A percentile compares a stretch with the other conserved stretches of the same genome.
phyloP scores from a whole-genome alignment of 2,329 filamentous ascomycete genomes.

The Cladophialophora immunda region DNA sequence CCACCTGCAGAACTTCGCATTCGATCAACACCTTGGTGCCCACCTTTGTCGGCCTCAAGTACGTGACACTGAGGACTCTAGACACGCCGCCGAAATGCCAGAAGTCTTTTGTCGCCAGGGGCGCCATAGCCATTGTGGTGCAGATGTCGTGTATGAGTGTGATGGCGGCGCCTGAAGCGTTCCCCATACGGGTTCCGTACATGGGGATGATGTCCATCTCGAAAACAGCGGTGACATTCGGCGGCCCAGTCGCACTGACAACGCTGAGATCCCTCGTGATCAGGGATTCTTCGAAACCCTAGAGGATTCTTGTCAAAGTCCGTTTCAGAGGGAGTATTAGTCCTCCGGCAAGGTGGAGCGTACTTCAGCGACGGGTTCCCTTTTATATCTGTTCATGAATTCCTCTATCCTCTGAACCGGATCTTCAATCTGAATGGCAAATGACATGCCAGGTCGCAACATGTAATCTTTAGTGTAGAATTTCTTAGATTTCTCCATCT shows the following conservation, averaged over 20 bases:
- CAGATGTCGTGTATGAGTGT: slow-evolving; percentile 32
- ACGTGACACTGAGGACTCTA: slow-evolving; percentile 28
- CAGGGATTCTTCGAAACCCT: slow-evolving; percentile 32
- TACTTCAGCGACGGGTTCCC: slow-evolving; percentile 12
- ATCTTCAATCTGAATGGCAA: slow-evolving; percentile 40
- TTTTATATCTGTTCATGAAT: slow-evolving; percentile 27
- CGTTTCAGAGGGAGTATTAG: background rate
- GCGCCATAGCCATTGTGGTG: slow-evolving; percentile 30
- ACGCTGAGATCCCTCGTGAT: slow-evolving; percentile 28
- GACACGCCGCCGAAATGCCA: slow-evolving; percentile 31
- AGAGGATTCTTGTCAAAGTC: background rate
- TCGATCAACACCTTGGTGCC: slow-evolving; percentile 25
- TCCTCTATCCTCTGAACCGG: slow-evolving; percentile 41
- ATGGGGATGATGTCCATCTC: slow-evolving; percentile 28
- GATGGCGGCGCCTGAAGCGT: slow-evolving; percentile 28
- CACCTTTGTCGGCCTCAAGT: slow-evolving; percentile 27
- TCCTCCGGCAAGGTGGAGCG: background rate
- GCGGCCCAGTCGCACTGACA: slow-evolving; percentile 22
- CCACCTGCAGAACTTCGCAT: slow-evolving; percentile 28
- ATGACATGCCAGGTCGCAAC: slow-evolving; percentile 27
- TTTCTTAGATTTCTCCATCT: slow-evolving; percentile 14
- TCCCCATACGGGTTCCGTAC: slow-evolving; percentile 31
- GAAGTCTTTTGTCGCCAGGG: slow-evolving; percentile 28
- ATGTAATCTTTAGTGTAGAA: slow-evolving; percentile 41
- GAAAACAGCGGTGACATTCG: slow-evolving; percentile 24